Evolutionary conservation across 2,329 filamentous ascomycete species (phyloP), one percentile per base, ranked within the genome.

Genomic region (Rhinocladiella mackenziei): DNA sequence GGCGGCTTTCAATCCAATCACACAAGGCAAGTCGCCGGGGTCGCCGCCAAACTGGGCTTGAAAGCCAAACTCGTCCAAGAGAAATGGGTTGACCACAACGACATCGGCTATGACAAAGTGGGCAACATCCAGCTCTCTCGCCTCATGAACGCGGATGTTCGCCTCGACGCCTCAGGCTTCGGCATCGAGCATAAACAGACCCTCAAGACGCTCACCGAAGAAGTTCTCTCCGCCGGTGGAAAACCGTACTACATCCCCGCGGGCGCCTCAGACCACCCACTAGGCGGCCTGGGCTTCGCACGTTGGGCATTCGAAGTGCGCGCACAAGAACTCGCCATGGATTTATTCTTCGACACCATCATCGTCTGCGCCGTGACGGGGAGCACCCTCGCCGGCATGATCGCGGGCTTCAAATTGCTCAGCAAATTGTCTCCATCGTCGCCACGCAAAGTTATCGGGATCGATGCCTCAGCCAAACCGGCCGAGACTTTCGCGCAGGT

Each of bases 171-270:
- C 0, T 76, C 76, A 0, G 64, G 64, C 0, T 86, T 86, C 56
- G 80, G 81, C 18, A 86, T 86, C 54, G 79, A 79, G 62, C 81
- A 86, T 65, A 84, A 84, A 64, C 62, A 66, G 1, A 81, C 79
- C 0, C 71, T 82, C 3, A 69, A 72, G 37, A 62, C 69, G 1
- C 67, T 83, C 3, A 70, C 73, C 30, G 64, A 73, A 10, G 76
- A 81, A 57, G 72, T 81, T 11, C 64, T 68, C 45, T 60, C 56
- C 1, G 60, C 60, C 1, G 82, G 80, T 0, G 72, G 74, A 26
- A 80, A 76, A 60, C 80, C 83, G 0, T 87, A 86, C 59, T 83
- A 82, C 58, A 84, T 86, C 52, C 83, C 83, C 3, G 81, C 82
- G 0, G 83, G 83, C 0, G 82, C 82, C 1, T 83, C 78, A 0